Percentiles rank a stretch among this genome's conserved stretches.
Conservation (phyloP, 306 rosid species). For the Fragaria nilgerrensis region DNA sequence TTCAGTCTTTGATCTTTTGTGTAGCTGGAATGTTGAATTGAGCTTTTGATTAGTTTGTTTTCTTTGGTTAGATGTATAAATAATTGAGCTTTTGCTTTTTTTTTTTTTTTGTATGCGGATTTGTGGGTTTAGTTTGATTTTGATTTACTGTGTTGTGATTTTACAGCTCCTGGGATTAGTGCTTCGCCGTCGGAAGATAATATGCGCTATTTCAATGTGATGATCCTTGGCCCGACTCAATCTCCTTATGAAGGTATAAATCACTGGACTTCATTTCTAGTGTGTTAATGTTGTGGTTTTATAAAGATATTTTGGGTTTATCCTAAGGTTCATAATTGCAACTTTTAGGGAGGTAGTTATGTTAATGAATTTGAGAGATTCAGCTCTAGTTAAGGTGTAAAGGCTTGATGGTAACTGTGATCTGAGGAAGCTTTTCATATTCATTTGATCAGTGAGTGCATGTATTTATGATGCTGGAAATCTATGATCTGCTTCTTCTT, state of each 20-base stretch:
- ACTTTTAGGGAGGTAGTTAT: no score
- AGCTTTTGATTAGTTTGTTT: conserved; percentile 1
- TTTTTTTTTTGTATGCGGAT: conserved; percentile 3
- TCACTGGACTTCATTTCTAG: neutral
- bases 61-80: neutral
- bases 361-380: neutral
- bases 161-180: conserved; percentile 94
- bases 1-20: conserved; percentile 11
- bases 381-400: neutral
- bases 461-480: neutral
- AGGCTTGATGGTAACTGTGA: neutral
- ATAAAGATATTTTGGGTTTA: neutral
- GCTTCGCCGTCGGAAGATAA: conserved; percentile 97
- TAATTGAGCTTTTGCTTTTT: neutral
- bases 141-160: conserved; percentile 27
- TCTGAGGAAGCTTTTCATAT: neutral
- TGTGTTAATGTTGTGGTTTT: neutral
- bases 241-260: conserved; percentile 89
- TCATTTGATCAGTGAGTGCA: neutral
- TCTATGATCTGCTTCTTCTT: neutral
- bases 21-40: conserved; percentile 16
- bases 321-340: neutral
- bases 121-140: conserved; percentile 14
- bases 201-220: conserved; percentile 95
- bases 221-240: conserved; percentile 98